These are phyloP conservation scores for Monosporascus sp. DNA, from an alignment of 2,329 filamentous ascomycete species.

Conservation along the genomic window DNA sequence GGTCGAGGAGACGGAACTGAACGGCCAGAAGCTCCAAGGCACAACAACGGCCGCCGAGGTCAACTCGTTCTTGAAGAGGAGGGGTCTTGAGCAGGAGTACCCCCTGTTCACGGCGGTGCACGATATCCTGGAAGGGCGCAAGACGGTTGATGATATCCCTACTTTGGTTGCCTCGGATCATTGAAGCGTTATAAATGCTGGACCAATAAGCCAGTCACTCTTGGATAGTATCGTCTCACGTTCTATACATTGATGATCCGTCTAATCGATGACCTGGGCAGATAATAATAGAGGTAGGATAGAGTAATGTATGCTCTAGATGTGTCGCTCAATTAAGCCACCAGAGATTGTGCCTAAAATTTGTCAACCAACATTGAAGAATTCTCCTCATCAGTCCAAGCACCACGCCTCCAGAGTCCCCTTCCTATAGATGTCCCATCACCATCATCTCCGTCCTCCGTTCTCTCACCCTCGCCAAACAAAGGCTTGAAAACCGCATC, in stretches of 20 bases:
- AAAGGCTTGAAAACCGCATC: slow-evolving; percentile 56
- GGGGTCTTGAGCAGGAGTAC: slow-evolving; percentile 75
- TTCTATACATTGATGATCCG: no score
- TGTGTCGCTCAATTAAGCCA: background rate
- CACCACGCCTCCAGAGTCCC: background rate
- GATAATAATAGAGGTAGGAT: no score
- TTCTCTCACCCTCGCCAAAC: slow-evolving; percentile 85
- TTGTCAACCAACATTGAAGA: background rate
- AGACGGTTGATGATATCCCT: slow-evolving; percentile 76
- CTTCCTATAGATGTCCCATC: background rate
- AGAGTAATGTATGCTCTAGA: no score
- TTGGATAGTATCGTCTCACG: no score
- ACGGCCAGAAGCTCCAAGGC: slow-evolving; percentile 97
- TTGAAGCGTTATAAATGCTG: background rate
- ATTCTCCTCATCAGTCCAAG: background rate
- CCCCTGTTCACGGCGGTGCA: slow-evolving; percentile 89
- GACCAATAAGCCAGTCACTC: no score
- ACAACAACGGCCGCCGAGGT: slow-evolving; percentile 90
- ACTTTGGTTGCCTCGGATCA: slow-evolving; percentile 43
- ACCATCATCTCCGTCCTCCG: slow-evolving; percentile 23
- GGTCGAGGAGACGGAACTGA: slow-evolving; percentile 83
- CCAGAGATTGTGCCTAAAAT: background rate
- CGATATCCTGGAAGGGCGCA: slow-evolving; percentile 70
- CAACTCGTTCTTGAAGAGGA: slow-evolving; percentile 76
- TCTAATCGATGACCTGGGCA: no score